A percentile compares a stretch with the other conserved stretches of the same genome.
phyloP scores from a whole-genome alignment of 1,139 yeast genomes.

The Saccharomyces hybrid region DNA sequence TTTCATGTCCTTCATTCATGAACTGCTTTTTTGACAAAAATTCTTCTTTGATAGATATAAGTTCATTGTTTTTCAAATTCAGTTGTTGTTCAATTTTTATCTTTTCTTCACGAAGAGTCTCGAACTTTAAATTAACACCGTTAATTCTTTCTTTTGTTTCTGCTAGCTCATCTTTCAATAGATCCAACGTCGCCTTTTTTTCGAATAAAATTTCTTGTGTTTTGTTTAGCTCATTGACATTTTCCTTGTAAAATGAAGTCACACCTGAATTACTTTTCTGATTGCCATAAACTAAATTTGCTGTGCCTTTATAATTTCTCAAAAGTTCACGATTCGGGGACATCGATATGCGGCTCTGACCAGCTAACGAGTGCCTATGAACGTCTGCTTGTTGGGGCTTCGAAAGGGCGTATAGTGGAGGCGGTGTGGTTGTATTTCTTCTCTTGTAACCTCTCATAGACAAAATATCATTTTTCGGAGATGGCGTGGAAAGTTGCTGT shows the following conservation, averaged over 20 bases:
- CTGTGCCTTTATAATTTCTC: neutral
- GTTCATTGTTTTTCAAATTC: constrained; percentile 37
- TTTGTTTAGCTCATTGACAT: constrained; percentile 25
- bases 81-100: constrained; percentile 27
- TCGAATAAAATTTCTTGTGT: constrained; percentile 23
- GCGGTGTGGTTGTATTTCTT: constrained; percentile 9
- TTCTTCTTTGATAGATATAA: constrained; percentile 37
- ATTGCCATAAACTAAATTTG: neutral
- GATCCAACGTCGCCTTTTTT: constrained; percentile 26
- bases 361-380: constrained; percentile 1
- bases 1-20: constrained; percentile 34
- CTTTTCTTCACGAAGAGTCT: constrained; percentile 34
- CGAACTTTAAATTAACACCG: constrained; percentile 15
- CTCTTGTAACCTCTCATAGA: constrained; percentile 5
- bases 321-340: neutral
- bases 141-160: constrained; percentile 22
- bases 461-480: constrained; percentile 3
- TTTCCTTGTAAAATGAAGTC: constrained; percentile 28
- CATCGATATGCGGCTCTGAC: neutral
- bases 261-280: constrained; percentile 3
- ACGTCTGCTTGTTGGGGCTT: constrained; percentile 3
- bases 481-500: constrained; percentile 3
- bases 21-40: constrained; percentile 23
- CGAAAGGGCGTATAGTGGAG: neutral
- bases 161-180: constrained; percentile 21